These are phyloP conservation scores for Podila verticillata DNA, from an alignment of 192 early-diverging fungal species.

Conservation along the genomic window DNA sequence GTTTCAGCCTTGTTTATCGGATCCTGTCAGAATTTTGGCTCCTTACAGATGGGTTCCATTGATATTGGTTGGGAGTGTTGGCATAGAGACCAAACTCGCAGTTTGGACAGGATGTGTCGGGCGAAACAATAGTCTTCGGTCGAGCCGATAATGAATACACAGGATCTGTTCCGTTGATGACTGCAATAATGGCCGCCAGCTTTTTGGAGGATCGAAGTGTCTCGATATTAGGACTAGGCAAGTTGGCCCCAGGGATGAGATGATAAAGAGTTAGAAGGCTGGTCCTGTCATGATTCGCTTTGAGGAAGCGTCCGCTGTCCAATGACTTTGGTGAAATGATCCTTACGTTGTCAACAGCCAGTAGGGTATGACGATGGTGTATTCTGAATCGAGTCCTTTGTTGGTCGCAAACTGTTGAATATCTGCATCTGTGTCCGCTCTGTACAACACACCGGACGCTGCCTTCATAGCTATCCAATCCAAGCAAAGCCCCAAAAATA, in stretches of 20 bases:
- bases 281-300: too few species aligned
- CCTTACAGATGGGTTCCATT: conserved; percentile 76
- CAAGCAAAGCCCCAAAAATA: neutral
- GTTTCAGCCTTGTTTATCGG: too few species aligned
- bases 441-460: conserved; percentile 67
- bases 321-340: too few species aligned
- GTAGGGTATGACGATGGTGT: conserved; percentile 72
- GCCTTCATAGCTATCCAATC: conserved; percentile 35
- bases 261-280: too few species aligned
- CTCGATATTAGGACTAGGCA: conserved; percentile 57
- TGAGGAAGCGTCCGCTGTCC: too few species aligned
- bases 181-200: conserved; percentile 66
- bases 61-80: conserved; percentile 57
- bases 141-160: conserved; percentile 22
- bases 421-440: conserved; percentile 55
- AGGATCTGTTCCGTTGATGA: conserved; percentile 53
- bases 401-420: conserved; percentile 58
- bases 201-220: conserved; percentile 56
- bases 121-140: conserved; percentile 56
- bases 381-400: conserved; percentile 46
- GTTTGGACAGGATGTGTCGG: conserved; percentile 73
- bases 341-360: conserved; percentile 65
- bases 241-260: neutral
- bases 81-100: conserved; percentile 77
- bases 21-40: too few species aligned